Conservation (phyloP, 768 basidiomycete genomes). For the Lactarius indigo region DNA sequence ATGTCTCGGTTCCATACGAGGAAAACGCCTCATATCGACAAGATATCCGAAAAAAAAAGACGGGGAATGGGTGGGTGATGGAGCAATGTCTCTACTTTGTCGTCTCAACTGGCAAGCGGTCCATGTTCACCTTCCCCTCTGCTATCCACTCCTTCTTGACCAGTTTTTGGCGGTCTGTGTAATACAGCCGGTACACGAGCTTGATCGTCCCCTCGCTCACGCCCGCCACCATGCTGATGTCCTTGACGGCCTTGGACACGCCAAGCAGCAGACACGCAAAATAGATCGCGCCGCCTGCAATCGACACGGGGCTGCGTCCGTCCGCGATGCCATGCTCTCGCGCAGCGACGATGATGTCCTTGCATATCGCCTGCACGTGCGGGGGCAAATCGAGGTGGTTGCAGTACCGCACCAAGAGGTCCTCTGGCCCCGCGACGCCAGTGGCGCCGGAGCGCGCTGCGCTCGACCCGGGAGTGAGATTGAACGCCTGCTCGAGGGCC, state of each 20-base stretch:
- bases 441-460: constrained; percentile 37
- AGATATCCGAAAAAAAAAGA: neutral
- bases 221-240: constrained; percentile 87
- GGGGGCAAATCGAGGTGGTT: constrained; percentile 86
- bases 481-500: constrained; percentile 84
- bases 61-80: neutral
- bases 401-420: constrained; percentile 88
- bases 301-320: constrained; percentile 94
- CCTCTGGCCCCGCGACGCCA: constrained; percentile 67
- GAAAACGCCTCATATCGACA: neutral
- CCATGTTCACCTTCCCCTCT: constrained; percentile 61
- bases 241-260: constrained; percentile 67
- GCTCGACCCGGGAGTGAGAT: constrained; percentile 77
- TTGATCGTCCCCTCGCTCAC: constrained; percentile 96
- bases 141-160: constrained; percentile 86
- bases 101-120: constrained; percentile 36
- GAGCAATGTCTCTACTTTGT: constrained; percentile 12
- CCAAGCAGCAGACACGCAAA: constrained; percentile 86
- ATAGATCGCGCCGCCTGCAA: constrained; percentile 95
- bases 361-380: constrained; percentile 77
- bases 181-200: constrained; percentile 80
- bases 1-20: neutral
- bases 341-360: constrained; percentile 77
- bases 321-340: constrained; percentile 86
- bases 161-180: constrained; percentile 66